Conservation (phyloP, 345 rosid species). For the Pugionium cornutum region DNA sequence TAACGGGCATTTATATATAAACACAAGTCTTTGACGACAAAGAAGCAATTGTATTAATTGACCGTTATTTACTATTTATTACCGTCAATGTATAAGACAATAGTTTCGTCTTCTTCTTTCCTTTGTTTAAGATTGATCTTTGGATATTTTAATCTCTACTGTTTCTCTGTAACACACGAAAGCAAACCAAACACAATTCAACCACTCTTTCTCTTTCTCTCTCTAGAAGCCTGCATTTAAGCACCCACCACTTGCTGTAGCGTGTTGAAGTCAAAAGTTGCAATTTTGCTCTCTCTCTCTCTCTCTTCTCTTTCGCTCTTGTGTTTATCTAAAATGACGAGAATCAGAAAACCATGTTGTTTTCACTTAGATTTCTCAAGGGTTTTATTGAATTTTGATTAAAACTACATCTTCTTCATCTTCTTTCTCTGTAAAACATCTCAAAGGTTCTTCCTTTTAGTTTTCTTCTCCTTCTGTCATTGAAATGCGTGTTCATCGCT, state of each 20-base stretch:
- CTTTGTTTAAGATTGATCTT: neutral
- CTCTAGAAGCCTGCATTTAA: conserved; percentile 31
- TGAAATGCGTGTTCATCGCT: conserved; percentile 51
- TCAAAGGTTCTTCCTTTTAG: conserved; percentile 14
- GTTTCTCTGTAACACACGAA: neutral
- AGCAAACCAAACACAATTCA: conserved; percentile 29
- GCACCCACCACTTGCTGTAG: conserved; percentile 39
- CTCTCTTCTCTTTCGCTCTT: neutral
- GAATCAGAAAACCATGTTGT: conserved; percentile 27
- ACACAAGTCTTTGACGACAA: neutral
- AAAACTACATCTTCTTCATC: neutral
- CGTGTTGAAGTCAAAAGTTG: conserved; percentile 52
- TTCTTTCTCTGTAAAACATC: conserved; percentile 7
- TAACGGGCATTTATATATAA: neutral
- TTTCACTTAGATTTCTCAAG: conserved; percentile 12
- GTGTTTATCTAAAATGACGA: conserved; percentile 20
- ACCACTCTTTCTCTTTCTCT: conserved; percentile 26
- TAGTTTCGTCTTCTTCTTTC: conserved; percentile 16
- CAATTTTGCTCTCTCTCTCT: conserved; percentile 21
- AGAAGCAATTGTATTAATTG: neutral
- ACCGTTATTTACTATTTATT: neutral
- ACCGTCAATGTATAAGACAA: conserved; percentile 16
- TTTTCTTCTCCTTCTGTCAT: neutral
- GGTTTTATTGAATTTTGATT: conserved; percentile 5
- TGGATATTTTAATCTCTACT: neutral